Evolutionary conservation across 2,329 filamentous ascomycete species (phyloP).

Genomic region (Ophiognomonia clavigignenti-juglandacearum): DNA sequence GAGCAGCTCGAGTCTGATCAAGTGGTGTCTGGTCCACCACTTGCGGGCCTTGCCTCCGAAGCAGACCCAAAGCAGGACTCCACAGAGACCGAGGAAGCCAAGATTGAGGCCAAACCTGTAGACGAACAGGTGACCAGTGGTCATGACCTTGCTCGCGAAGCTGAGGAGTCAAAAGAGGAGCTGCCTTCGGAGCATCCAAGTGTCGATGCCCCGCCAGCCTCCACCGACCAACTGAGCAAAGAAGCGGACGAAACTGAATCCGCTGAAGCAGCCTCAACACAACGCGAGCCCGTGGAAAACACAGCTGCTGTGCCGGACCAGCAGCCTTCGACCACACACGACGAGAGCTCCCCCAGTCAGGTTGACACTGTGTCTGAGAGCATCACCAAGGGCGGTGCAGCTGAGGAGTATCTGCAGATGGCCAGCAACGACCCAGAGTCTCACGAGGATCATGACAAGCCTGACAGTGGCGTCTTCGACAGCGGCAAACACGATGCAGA

Average conservation of each 20-base stretch:
- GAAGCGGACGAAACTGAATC: no score
- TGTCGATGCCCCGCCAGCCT: background rate
- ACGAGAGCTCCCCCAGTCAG: background rate
- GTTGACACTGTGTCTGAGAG: background rate
- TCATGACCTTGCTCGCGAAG: background rate
- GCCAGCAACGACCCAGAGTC: background rate
- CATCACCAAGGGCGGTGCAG: constrained; percentile 6
- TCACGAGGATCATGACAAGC: background rate
- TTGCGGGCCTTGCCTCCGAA: background rate
- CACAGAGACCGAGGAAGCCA: background rate
- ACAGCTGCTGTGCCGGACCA: background rate
- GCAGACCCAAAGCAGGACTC: background rate
- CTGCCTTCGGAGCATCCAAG: background rate
- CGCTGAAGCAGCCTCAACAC: background rate
- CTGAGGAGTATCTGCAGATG: constrained; percentile 10
- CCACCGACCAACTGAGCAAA: background rate
- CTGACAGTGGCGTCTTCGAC: background rate
- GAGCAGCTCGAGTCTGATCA: background rate
- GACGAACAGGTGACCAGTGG: background rate
- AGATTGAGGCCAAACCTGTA: background rate
- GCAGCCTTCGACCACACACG: background rate
- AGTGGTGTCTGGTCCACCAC: background rate
- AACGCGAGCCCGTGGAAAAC: background rate
- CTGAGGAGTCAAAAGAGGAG: background rate
- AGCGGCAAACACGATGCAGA: background rate